Percentiles rank a stretch among this genome's conserved stretches.
These are phyloP conservation scores for Zelonia costaricensis DNA, from an alignment of 208 protist species.

Conservation along the genomic window DNA sequence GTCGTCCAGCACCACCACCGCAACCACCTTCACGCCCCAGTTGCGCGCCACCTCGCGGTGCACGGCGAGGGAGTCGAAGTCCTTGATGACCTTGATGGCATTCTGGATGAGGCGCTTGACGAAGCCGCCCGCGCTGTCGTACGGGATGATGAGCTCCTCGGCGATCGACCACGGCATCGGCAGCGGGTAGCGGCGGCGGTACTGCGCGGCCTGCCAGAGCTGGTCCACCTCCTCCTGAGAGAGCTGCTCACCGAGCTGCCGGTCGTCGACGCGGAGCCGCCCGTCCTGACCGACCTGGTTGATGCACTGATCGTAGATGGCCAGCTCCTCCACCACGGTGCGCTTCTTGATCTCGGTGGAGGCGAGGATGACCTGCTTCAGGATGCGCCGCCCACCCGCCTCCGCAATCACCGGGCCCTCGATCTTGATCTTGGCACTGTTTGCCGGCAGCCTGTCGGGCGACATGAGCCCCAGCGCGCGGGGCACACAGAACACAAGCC, in stretches of 20 bases:
- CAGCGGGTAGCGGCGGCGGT: slow-evolving; percentile 43
- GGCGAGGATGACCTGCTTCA: slow-evolving; percentile 61
- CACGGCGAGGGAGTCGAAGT: slow-evolving; percentile 50
- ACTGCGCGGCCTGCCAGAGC: slow-evolving; percentile 61
- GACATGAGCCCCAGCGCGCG: slow-evolving; percentile 46
- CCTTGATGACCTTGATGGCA: slow-evolving; percentile 49
- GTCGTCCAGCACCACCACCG: slow-evolving; percentile 78
- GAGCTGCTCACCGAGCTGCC: slow-evolving; percentile 57
- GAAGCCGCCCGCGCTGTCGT: slow-evolving; percentile 66
- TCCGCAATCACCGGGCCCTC: slow-evolving; percentile 44
- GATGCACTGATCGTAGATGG: slow-evolving; percentile 55
- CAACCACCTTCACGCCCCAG: slow-evolving; percentile 77
- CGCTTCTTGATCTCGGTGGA: slow-evolving; percentile 64
- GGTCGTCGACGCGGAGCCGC: slow-evolving; percentile 43
- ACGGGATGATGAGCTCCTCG: slow-evolving; percentile 40
- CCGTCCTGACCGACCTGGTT: slow-evolving; percentile 26
- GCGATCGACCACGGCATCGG: slow-evolving; percentile 63
- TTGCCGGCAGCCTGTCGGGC: slow-evolving; percentile 72
- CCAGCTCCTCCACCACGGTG: slow-evolving; percentile 77
- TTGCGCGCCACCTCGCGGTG: slow-evolving; percentile 79
- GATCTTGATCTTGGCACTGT: slow-evolving; percentile 82
- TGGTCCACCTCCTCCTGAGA: slow-evolving; percentile 73
- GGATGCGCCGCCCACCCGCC: slow-evolving; percentile 55
- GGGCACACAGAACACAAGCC: slow-evolving; percentile 59
- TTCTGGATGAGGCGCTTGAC: slow-evolving; percentile 77